Percentiles rank a stretch among this genome's conserved stretches.
Conservation (phyloP, 139 green algal genomes). For the Chlamydomonas sphaeroides region DNA sequence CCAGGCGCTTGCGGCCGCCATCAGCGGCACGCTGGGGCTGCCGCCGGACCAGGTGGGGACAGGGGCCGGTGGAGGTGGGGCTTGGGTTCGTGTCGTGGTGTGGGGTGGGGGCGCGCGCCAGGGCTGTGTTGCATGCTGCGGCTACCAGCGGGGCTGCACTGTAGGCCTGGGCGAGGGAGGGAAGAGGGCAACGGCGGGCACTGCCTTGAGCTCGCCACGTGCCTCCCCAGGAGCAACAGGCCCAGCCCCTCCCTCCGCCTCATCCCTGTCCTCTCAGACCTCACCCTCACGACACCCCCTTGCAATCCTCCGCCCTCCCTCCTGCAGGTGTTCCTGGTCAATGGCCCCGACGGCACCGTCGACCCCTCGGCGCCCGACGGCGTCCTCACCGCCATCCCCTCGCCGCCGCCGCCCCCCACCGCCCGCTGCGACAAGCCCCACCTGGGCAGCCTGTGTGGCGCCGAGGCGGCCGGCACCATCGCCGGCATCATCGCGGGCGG, state of each 20-base stretch:
- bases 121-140: no score
- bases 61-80: background rate
- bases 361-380: background rate
- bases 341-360: background rate
- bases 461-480: no score
- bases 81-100: background rate
- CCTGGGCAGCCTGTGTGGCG: slow-evolving; percentile 44
- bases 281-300: background rate
- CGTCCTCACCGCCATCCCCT: background rate
- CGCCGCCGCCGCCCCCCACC: slow-evolving; percentile 16
- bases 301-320: background rate
- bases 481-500: slow-evolving; percentile 32
- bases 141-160: background rate
- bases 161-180: no score
- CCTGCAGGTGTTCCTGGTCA: slow-evolving; percentile 19
- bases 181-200: no score
- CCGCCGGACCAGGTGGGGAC: background rate
- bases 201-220: no score
- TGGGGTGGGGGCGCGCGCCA: no score
- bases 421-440: background rate
- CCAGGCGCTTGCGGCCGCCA: background rate
- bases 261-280: no score
- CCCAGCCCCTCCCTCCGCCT: no score
- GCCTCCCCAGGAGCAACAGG: no score
- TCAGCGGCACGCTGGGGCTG: background rate